phyloP scores from a whole-genome alignment of 306 rosid genomes.

The Vigna trinervia region DNA sequence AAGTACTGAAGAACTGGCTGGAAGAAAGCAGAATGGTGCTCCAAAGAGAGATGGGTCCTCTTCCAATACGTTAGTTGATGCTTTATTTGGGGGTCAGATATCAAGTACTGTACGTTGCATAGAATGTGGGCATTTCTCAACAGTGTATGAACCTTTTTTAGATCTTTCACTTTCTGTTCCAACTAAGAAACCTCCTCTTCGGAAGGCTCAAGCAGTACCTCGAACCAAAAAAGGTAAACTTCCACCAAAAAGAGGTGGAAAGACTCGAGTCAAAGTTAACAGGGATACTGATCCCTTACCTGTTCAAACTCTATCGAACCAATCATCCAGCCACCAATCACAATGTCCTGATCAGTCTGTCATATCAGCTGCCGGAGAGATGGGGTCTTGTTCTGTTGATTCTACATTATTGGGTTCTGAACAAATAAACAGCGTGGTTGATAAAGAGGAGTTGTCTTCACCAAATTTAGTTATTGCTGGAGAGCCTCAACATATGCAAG shows the following conservation, averaged over 20 bases:
- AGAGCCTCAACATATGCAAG: conserved; percentile 53
- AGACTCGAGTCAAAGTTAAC: conserved; percentile 58
- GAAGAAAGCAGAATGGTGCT: conserved; percentile 59
- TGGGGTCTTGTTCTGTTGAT: conserved; percentile 47
- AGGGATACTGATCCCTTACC: conserved; percentile 52
- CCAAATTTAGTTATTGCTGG: conserved; percentile 53
- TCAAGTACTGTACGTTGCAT: conserved; percentile 83
- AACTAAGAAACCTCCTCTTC: conserved; percentile 71
- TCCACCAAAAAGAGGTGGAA: conserved; percentile 77
- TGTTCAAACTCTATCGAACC: conserved; percentile 52
- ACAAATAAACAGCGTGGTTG: conserved; percentile 42
- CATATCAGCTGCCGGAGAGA: conserved; percentile 43
- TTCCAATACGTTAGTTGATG: conserved; percentile 73
- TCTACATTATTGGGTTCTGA: conserved; percentile 49
- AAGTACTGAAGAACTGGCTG: conserved; percentile 74
- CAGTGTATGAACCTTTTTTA: conserved; percentile 86
- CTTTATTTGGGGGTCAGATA: conserved; percentile 86
- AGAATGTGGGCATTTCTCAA: conserved; percentile 88
- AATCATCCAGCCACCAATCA: conserved; percentile 51
- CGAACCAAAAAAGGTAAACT: conserved; percentile 70
- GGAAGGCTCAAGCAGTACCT: conserved; percentile 60
- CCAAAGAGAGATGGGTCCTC: conserved; percentile 55
- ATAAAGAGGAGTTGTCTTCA: conserved; percentile 49
- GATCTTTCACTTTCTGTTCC: conserved; percentile 96
- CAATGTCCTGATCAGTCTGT: conserved; percentile 54